Evolutionary conservation across 2,329 filamentous ascomycete genomes (phyloP).

Genomic region (Akanthomyces uredinophilus): DNA sequence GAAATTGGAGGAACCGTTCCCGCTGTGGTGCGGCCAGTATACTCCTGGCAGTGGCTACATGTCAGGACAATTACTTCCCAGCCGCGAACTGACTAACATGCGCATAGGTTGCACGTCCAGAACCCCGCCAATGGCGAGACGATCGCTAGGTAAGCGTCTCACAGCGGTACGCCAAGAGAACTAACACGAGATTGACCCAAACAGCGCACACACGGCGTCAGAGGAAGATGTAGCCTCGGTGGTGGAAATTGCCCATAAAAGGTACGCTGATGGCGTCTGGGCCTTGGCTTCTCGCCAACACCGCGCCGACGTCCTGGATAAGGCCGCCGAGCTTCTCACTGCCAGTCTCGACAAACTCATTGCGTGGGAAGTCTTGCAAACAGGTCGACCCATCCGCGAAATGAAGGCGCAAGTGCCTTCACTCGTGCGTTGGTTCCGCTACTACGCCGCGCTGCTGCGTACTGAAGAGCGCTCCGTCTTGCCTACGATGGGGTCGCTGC

Average conservation of each 20-base stretch:
- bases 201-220: conserved; percentile 10
- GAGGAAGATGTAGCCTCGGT: conserved; percentile 5
- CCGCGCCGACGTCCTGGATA: conserved; percentile 59
- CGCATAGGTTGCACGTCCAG: not conserved
- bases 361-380: conserved; percentile 60
- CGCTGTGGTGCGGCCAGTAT: not conserved
- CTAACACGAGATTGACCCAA: not conserved
- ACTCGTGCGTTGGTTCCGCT: conserved; percentile 64
- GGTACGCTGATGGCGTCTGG: conserved; percentile 64
- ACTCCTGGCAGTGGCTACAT: not conserved
- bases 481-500: conserved; percentile 56
- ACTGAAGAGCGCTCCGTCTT: conserved; percentile 62
- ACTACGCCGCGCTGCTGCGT: conserved; percentile 63
- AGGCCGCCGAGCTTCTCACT: conserved; percentile 50
- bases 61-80: not conserved
- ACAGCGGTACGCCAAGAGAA: not conserved
- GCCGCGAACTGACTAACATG: not conserved
- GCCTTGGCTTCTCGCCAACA: conserved; percentile 50
- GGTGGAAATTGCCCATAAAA: conserved; percentile 23
- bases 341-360: conserved; percentile 52
- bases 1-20: not conserved
- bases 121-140: conserved; percentile 12
- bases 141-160: conserved; percentile 1
- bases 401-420: conserved; percentile 65
- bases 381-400: conserved; percentile 62